Percentiles rank a stretch among this genome's conserved stretches.
phyloP scores from a whole-genome alignment of 2,329 filamentous ascomycete genomes.

The Zymoseptoria brevis region DNA sequence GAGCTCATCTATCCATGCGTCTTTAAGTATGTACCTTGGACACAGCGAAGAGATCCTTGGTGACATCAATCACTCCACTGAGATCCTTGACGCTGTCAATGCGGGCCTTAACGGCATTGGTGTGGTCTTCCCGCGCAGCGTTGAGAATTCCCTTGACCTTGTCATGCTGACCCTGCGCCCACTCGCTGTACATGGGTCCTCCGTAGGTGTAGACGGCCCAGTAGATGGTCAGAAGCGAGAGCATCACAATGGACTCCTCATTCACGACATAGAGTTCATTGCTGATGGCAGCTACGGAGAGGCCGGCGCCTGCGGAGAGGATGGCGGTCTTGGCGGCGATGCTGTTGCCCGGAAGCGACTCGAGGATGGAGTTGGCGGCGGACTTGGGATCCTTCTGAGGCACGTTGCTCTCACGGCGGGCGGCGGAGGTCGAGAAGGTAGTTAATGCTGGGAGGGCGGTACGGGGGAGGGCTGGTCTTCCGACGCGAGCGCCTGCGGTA shows the following conservation, averaged over 20 bases:
- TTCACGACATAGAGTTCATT: conserved; percentile 99
- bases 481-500: not conserved
- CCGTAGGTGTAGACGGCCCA: conserved; percentile 85
- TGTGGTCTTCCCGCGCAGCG: conserved; percentile 88
- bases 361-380: conserved; percentile 93
- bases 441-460: conserved; percentile 66
- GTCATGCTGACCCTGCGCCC: conserved; percentile 79
- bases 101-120: conserved; percentile 84
- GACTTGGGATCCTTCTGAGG: conserved; percentile 85
- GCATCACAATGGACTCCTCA: conserved; percentile 91
- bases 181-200: conserved; percentile 84
- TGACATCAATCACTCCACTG: conserved; percentile 87
- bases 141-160: conserved; percentile 96
- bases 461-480: conserved; percentile 63
- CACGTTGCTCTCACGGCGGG: conserved; percentile 53
- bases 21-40: conserved; percentile 65
- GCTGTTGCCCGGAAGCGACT: conserved; percentile 84
- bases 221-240: conserved; percentile 92
- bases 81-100: conserved; percentile 94
- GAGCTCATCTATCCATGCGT: not conserved
- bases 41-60: conserved; percentile 93
- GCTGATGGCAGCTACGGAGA: conserved; percentile 91
- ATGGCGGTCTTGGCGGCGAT: conserved; percentile 94
- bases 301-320: conserved; percentile 82
- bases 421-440: conserved; percentile 57